Base-by-base conservation (phyloP, 2,329 filamentous ascomycete species). In the Rosellinia necatrix region DNA sequence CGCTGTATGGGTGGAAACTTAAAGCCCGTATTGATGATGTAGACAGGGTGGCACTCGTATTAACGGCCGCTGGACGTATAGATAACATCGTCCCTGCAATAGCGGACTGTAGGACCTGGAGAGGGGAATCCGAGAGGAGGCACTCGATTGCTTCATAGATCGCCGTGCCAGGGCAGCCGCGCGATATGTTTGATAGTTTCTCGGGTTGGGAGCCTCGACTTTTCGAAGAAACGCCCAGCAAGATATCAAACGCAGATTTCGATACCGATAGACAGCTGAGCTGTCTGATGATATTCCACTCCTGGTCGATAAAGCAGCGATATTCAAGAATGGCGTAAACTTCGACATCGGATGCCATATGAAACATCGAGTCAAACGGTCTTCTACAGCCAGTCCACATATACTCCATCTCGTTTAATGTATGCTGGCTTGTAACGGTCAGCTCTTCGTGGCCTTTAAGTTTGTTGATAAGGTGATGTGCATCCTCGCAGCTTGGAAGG, bases 381-480 rank as follows among this genome's bases (percentile, higher is more conserved):
- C 6, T 38, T 24, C 17, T 47, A 25, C 38, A 30, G 3, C 50
- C 56, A 3, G 56, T 58, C 56, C 56, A 58, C 56, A 54, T 58
- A 25, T 21, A 34, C 25, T 58, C 50, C 8, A 58, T 40, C 42
- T 58, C 44, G 34, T 58, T 24, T 10, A 58, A 30, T 27, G 32
- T 17, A 25, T 54, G 34, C n/a, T 54, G 56, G 12, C 37, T 58
- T 6, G 40, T 48, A 30, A 49, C 40, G 24, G 54, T 47, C 24
- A 58, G 27, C 32, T 46, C 34, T 6, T 27, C 15, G 25, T 30
- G 17, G 6, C 22, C 37, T 8, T 15, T 32, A 5, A 52, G 21
- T 9, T 15, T 34, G 8, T 41, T 21, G 15, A 30, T 38, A 6
- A 55, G 38, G 13, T 43, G 2, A 4, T 25, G 52, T 12, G 44